Percentiles rank a stretch among this genome's conserved stretches.
phyloP scores from a whole-genome alignment of 768 basidiomycete genomes.

The Fibroporia radiculosa region DNA sequence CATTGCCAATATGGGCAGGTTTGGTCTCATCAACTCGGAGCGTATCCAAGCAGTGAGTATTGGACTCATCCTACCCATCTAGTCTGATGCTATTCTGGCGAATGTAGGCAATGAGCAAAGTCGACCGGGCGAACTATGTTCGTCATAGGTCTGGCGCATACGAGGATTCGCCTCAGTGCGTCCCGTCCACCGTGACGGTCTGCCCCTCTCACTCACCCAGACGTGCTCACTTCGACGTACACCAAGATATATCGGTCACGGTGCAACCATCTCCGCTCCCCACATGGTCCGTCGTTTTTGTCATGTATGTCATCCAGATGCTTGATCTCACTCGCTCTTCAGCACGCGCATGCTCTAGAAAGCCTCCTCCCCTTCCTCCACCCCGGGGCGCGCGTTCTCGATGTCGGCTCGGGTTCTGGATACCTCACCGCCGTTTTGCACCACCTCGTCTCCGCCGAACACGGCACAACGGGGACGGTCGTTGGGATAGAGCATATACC shows the following conservation, averaged over 20 bases:
- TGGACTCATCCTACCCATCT: neutral
- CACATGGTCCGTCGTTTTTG: constrained; percentile 63
- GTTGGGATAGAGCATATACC: constrained; percentile 90
- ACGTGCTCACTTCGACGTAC: neutral
- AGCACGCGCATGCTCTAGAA: constrained; percentile 85
- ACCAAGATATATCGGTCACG: constrained; percentile 55
- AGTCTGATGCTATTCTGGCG: neutral
- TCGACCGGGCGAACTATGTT: constrained; percentile 42
- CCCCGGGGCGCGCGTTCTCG: constrained; percentile 71
- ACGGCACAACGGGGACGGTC: constrained; percentile 44
- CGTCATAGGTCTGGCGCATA: constrained; percentile 32
- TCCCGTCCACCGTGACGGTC: too few relatives aligned
- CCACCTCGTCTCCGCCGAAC: constrained; percentile 44
- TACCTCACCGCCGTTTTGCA: constrained; percentile 81
- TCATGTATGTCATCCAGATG: neutral
- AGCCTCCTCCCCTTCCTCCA: constrained; percentile 65
- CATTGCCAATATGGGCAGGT: constrained; percentile 52
- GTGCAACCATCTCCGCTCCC: constrained; percentile 92
- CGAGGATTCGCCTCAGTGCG: constrained; percentile 42
- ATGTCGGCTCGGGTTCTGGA: constrained; percentile 85
- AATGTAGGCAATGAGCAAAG: constrained; percentile 35
- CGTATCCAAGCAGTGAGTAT: constrained; percentile 45
- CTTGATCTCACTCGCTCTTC: neutral
- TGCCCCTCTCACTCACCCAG: neutral
- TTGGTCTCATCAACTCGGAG: constrained; percentile 50